These are phyloP conservation scores for Lathyrus sativus DNA, from an alignment of 306 rosid genomes.

Conservation along the genomic window DNA sequence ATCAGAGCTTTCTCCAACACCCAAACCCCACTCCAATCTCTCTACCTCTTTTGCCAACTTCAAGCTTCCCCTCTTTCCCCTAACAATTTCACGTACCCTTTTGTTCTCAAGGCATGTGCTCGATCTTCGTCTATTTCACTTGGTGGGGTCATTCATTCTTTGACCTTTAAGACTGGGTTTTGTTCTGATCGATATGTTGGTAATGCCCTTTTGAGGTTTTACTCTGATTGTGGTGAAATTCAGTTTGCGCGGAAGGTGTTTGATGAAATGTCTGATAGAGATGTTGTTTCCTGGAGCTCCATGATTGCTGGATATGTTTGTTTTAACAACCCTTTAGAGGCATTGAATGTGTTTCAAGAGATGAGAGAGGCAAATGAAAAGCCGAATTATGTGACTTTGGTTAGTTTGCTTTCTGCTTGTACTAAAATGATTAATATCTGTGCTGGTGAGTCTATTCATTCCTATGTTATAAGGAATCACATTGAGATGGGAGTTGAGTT, in stretches of 20 bases:
- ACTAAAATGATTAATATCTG: slow-evolving; percentile 38
- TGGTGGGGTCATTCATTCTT: slow-evolving; percentile 51
- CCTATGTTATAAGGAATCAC: slow-evolving; percentile 39
- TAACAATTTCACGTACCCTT: slow-evolving; percentile 61
- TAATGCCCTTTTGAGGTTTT: slow-evolving; percentile 55
- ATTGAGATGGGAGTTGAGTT: slow-evolving; percentile 47
- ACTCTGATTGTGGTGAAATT: slow-evolving; percentile 34
- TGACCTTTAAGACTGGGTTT: slow-evolving; percentile 47
- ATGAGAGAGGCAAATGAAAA: slow-evolving; percentile 42
- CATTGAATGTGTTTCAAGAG: slow-evolving; percentile 40
- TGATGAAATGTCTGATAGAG: slow-evolving; percentile 56
- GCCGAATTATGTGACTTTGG: slow-evolving; percentile 60
- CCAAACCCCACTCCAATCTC: slow-evolving; percentile 40
- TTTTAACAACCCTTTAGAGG: slow-evolving; percentile 38
- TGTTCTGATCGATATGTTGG: slow-evolving; percentile 40
- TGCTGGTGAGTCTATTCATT: slow-evolving; percentile 56
- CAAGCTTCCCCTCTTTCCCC: slow-evolving; percentile 40
- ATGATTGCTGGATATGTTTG: slow-evolving; percentile 57
- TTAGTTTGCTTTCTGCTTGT: slow-evolving; percentile 61
- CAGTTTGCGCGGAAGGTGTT: slow-evolving; percentile 48
- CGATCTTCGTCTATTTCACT: slow-evolving; percentile 29
- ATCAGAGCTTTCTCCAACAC: slow-evolving; percentile 47
- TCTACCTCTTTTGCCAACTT: slow-evolving; percentile 45
- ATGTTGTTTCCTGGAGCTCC: slow-evolving; percentile 66
- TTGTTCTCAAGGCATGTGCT: slow-evolving; percentile 54